Percentiles rank a stretch among this genome's conserved stretches.
These are phyloP conservation scores for Malus hybrid DNA, from an alignment of 331 rosid species.

Conservation along the genomic window DNA sequence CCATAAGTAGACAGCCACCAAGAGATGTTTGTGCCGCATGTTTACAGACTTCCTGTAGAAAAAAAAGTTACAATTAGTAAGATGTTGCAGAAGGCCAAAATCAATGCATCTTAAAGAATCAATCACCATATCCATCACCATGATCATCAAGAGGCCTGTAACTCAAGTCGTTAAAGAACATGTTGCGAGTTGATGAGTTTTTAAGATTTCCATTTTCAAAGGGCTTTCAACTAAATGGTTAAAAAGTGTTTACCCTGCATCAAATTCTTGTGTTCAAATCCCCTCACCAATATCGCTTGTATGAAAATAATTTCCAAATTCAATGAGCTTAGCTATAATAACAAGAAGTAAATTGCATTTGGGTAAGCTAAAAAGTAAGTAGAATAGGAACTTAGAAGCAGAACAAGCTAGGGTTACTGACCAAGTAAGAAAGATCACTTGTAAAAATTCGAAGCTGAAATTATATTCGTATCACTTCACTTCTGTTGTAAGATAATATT, in stretches of 20 bases:
- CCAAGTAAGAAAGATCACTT: background rate
- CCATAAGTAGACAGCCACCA: constrained; percentile 48
- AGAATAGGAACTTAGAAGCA: background rate
- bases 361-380: background rate
- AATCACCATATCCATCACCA: background rate
- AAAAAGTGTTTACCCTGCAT: too few relatives aligned
- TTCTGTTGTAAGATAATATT: background rate
- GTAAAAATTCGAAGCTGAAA: background rate
- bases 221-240: too few relatives aligned
- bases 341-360: background rate
- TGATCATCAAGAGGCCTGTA: background rate
- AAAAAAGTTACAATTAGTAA: background rate
- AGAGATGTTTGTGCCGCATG: constrained; percentile 48
- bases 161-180: too few relatives aligned
- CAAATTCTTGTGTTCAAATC: too few relatives aligned
- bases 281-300: too few relatives aligned
- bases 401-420: background rate
- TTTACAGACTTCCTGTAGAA: constrained; percentile 23
- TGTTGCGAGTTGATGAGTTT: too few relatives aligned
- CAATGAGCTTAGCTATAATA: background rate
- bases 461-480: background rate
- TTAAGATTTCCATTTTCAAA: too few relatives aligned
- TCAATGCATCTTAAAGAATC: background rate
- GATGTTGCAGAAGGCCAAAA: too few relatives aligned
- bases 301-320: background rate